Evolutionary conservation across 139 green algal genomes (phyloP), one percentile per base, ranked within the genome.

Genomic region (Gonium pectorale): DNA sequence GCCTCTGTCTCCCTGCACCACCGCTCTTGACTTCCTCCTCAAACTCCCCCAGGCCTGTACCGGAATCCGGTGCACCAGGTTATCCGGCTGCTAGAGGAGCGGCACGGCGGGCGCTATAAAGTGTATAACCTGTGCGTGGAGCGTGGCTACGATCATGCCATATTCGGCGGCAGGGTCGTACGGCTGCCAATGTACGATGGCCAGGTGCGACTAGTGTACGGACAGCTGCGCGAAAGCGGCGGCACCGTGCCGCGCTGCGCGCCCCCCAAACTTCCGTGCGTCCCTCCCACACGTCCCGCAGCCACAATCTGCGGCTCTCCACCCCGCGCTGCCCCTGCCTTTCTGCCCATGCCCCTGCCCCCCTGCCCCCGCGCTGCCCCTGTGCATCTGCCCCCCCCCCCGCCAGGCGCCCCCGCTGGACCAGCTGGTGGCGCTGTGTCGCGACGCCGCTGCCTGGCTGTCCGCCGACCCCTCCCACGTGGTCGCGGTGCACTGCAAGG

Each of bases 111-210:
- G 2, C 70, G 44, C 24, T 91, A 87, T 80, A 89, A 85, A 46
- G 88, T 96, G 40, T 95, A 93, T 83, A 96, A 96, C 87, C 81
- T 96, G 33, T 96, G 93, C 84, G 81, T 86, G 21, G 93, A 96
- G 80, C 80, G 87, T 0, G 54, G 31, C 5, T 95, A 95, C 84
- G 74, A 89, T 49, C 40, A 81, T 19, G 54, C 77, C 2, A 75
- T 74, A 31, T 78, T 93, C 29, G 75, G 52, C 21, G 90, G 60
- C 4, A 31, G 78, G 0, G 87, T 95, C 46, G 83, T 85, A 41
- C 71, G 85, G n/a, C 91, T 92, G 44, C 90, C 91, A 6, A 90
- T 94, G 68, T 92, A 94, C 62, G 93, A 96, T 54, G 92, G 95
- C 40, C 93, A 96, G 87, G 93, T 94, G 59, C 29, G 86, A n/a